A percentile compares a stretch with the other conserved stretches of the same genome.
Evolutionary conservation across 2,329 filamentous ascomycete genomes (phyloP).

Genomic region (Fusarium secorum): DNA sequence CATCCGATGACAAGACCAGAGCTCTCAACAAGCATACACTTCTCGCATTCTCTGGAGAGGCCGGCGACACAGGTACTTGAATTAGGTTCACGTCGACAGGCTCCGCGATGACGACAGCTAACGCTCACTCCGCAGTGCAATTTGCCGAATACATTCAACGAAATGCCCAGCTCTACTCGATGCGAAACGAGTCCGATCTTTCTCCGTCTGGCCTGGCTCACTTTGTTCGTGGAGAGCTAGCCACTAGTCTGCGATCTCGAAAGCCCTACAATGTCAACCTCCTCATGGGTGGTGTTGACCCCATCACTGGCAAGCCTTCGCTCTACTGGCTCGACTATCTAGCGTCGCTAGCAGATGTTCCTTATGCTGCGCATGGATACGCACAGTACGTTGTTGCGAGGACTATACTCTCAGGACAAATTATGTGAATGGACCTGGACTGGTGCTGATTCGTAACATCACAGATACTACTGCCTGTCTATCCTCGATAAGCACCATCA

Average conservation of each 20-base stretch:
- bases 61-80: slow-evolving; percentile 84
- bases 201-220: slow-evolving; percentile 87
- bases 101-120: slow-evolving; percentile 30
- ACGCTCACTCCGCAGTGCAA: slow-evolving; percentile 72
- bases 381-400: slow-evolving; percentile 75
- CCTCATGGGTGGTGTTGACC: slow-evolving; percentile 90
- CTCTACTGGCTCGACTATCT: slow-evolving; percentile 99
- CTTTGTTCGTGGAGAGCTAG: slow-evolving; percentile 94
- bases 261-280: slow-evolving; percentile 98
- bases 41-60: slow-evolving; percentile 94
- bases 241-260: slow-evolving; percentile 86
- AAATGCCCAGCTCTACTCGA: slow-evolving; percentile 97
- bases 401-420: not conserved
- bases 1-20: slow-evolving; percentile 95
- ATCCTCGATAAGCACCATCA: slow-evolving; percentile 99
- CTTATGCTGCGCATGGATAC: slow-evolving; percentile 97
- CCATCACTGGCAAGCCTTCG: slow-evolving; percentile 87
- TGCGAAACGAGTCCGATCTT: slow-evolving; percentile 95
- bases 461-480: slow-evolving; percentile 93
- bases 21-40: slow-evolving; percentile 91
- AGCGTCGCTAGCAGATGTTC: slow-evolving; percentile 84
- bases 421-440: not conserved
- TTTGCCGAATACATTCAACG: slow-evolving; percentile 99
- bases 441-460: slow-evolving; percentile 34
- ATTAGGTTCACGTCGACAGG: not conserved